Percentiles rank a stretch among this genome's conserved stretches.
Conservation (phyloP, 2,329 filamentous ascomycete species). For the Xylariaceae sp. region DNA sequence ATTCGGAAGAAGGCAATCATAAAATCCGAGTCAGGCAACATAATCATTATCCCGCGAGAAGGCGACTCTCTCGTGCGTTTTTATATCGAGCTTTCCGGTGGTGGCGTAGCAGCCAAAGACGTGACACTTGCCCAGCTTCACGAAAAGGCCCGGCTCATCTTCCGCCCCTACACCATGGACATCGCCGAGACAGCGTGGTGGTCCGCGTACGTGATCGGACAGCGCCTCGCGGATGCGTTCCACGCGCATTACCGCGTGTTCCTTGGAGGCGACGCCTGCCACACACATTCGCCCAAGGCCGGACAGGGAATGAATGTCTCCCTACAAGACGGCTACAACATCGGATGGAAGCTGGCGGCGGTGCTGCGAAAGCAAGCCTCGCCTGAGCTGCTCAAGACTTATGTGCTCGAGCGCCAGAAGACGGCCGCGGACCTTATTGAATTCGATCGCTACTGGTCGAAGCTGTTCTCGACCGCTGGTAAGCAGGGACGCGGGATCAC, state of each 20-base stretch:
- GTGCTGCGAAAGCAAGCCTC: conserved; percentile 53
- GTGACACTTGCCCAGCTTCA: conserved; percentile 63
- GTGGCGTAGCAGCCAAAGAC: conserved; percentile 54
- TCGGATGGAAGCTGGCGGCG: conserved; percentile 65
- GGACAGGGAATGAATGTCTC: conserved; percentile 69
- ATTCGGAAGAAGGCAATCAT: conserved; percentile 64
- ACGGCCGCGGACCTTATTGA: conserved; percentile 64
- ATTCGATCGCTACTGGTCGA: conserved; percentile 63
- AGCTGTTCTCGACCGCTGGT: conserved; percentile 57
- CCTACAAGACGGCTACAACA: conserved; percentile 68
- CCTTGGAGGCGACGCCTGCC: conserved; percentile 68
- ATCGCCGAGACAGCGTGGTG: conserved; percentile 66
- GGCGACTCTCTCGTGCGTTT: conserved; percentile 63
- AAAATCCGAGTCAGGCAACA: conserved; percentile 59
- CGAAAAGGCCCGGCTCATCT: conserved; percentile 56
- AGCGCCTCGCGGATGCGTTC: conserved; percentile 65
- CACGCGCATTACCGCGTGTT: conserved; percentile 64
- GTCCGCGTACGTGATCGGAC: conserved; percentile 68
- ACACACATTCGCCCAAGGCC: conserved; percentile 71
- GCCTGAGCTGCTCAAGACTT: conserved; percentile 56
- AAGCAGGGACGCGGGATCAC: conserved; percentile 46
- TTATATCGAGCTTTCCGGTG: conserved; percentile 64
- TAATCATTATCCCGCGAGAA: conserved; percentile 69
- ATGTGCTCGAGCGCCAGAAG: conserved; percentile 58
- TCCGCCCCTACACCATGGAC: conserved; percentile 61